Evolutionary conservation across 2,329 filamentous ascomycete genomes (phyloP).

Genomic region (Sclerotinia nivalis): DNA sequence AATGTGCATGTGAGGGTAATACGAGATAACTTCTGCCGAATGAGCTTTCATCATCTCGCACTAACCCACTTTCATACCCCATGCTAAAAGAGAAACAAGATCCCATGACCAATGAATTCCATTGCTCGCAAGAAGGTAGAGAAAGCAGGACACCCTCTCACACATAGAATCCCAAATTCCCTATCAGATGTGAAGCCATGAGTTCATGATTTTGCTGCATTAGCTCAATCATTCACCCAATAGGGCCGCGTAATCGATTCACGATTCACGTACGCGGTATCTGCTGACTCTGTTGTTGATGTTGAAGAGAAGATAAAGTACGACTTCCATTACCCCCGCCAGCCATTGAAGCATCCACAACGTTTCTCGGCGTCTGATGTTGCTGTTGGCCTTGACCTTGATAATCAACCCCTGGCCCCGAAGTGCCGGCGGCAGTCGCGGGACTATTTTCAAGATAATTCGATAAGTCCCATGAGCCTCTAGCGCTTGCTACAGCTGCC

Average conservation of each 20-base stretch:
- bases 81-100: slow-evolving; percentile 28
- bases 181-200: slow-evolving; percentile 17
- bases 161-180: background rate
- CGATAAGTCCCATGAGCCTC: slow-evolving; percentile 41
- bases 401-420: slow-evolving; percentile 33
- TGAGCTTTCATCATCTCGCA: slow-evolving; percentile 15
- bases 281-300: slow-evolving; percentile 39
- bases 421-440: slow-evolving; percentile 36
- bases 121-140: background rate
- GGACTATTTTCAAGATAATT: slow-evolving; percentile 39
- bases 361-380: slow-evolving; percentile 28
- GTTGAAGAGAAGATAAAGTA: slow-evolving; percentile 31
- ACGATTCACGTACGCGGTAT: slow-evolving; percentile 35
- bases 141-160: slow-evolving; percentile 32
- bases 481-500: slow-evolving; percentile 26
- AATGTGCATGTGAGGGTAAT: slow-evolving; percentile 33
- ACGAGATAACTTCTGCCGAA: slow-evolving; percentile 28
- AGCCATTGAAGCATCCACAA: slow-evolving; percentile 33
- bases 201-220: slow-evolving; percentile 5
- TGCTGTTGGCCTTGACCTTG: slow-evolving; percentile 20
- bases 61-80: slow-evolving; percentile 17
- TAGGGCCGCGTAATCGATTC: slow-evolving; percentile 28
- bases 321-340: slow-evolving; percentile 33
- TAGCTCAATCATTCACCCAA: slow-evolving; percentile 27
- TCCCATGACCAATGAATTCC: slow-evolving; percentile 38